Conservation (phyloP, 306 rosid species). For the Rosa multiflora region DNA sequence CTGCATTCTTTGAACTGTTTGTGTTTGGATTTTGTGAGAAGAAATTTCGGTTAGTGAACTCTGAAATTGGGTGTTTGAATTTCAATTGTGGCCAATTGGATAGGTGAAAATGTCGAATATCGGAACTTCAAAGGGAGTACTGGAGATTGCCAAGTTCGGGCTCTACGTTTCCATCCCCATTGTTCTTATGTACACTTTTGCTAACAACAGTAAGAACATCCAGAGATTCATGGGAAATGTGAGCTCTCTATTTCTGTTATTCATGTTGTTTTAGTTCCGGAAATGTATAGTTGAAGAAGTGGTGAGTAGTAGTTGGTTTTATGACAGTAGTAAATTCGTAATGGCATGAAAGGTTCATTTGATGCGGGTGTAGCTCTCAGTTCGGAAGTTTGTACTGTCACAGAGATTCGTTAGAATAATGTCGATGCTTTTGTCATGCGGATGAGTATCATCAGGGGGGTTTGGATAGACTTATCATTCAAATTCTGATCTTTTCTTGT, state of each 20-base stretch:
- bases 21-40: background rate
- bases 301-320: background rate
- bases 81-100: background rate
- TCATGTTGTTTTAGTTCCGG: background rate
- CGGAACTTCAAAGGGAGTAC: slow-evolving; percentile 76
- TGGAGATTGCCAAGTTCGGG: slow-evolving; percentile 88
- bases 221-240: slow-evolving; percentile 83
- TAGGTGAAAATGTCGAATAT: slow-evolving; percentile 51
- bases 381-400: background rate
- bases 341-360: background rate
- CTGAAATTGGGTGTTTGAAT: background rate
- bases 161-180: slow-evolving; percentile 69
- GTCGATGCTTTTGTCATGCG: background rate
- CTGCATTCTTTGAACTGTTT: background rate
- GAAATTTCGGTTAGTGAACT: background rate
- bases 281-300: background rate
- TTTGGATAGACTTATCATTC: background rate
- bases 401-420: background rate
- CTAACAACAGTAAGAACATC: slow-evolving; percentile 63
- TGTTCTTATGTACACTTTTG: slow-evolving; percentile 71
- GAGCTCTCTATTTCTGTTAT: slow-evolving; percentile 14
- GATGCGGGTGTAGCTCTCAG: background rate
- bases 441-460: background rate
- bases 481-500: slow-evolving; percentile 17
- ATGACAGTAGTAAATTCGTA: background rate